Evolutionary conservation across 129 eudicot genomes (phyloP).

Genomic region (Centella asiatica): DNA sequence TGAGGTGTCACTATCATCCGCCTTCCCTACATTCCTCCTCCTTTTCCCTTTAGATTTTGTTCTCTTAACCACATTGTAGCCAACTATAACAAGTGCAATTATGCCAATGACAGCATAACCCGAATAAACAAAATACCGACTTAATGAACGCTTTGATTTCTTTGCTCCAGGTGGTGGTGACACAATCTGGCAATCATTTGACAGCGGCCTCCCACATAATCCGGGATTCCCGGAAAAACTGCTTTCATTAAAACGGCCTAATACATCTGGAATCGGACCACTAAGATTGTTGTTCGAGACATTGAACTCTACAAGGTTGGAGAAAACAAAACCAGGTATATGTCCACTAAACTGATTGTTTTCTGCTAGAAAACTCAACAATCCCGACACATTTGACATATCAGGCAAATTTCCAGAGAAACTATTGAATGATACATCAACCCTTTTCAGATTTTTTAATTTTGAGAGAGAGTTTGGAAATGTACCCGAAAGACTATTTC

Average conservation of each 20-base stretch:
- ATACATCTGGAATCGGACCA: constrained; percentile 50
- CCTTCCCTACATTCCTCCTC: constrained; percentile 5
- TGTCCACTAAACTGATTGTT: constrained; percentile 43
- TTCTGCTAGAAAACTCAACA: constrained; percentile 42
- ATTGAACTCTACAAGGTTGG: constrained; percentile 39
- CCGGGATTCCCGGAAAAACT: constrained; percentile 47
- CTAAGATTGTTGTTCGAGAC: constrained; percentile 54
- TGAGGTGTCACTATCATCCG: constrained; percentile 24
- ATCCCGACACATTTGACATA: constrained; percentile 41
- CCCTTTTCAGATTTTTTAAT: constrained; percentile 34
- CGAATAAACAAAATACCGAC: constrained; percentile 29
- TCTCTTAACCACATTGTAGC: constrained; percentile 28
- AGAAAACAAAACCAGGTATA: constrained; percentile 32
- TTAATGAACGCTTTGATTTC: constrained; percentile 18
- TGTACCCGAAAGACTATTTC: not conserved
- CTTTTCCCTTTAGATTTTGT: constrained; percentile 14
- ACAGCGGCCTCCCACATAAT: constrained; percentile 35
- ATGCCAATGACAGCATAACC: constrained; percentile 42
- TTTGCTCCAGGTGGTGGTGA: constrained; percentile 29
- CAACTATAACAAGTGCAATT: constrained; percentile 30
- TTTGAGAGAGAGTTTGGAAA: constrained; percentile 1
- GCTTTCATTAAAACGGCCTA: constrained; percentile 25
- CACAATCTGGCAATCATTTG: constrained; percentile 1
- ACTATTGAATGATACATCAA: constrained; percentile 42
- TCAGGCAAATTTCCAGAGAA: constrained; percentile 52